A percentile compares a stretch with the other conserved stretches of the same genome.
Conservation (phyloP, 257 asterid genomes). For the Solanum bulbocastanum region DNA sequence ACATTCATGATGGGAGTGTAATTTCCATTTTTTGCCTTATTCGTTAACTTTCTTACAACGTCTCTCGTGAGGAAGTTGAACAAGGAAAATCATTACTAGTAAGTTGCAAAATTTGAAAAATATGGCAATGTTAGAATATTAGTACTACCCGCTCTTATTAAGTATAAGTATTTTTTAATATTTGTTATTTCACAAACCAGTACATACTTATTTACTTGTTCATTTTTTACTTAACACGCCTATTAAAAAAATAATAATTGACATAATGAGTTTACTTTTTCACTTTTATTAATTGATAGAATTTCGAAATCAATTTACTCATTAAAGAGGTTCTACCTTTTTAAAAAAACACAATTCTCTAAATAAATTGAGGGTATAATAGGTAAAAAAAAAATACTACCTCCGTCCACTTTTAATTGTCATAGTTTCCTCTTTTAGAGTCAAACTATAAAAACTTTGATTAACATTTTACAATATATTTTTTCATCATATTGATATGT, state of each 20-base stretch:
- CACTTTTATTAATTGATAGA: background rate
- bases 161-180: too few species aligned
- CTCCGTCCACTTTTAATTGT: too few species aligned
- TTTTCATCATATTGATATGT: too few species aligned
- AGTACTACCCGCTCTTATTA: background rate
- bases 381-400: too few species aligned
- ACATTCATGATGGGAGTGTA: background rate
- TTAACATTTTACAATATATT: too few species aligned
- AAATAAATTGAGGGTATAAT: background rate
- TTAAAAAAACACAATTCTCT: accelerated
- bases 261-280: too few species aligned
- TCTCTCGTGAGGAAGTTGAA: background rate
- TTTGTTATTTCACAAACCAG: too few species aligned
- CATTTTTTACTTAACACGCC: accelerated
- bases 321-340: background rate
- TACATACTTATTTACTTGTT: too few species aligned
- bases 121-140: background rate
- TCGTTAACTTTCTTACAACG: background rate
- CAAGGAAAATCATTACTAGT: background rate
- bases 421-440: too few species aligned
- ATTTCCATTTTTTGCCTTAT: background rate
- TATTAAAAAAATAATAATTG: too few species aligned
- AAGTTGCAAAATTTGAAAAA: background rate
- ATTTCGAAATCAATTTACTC: too few species aligned
- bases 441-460: too few species aligned